A percentile compares a stretch with the other conserved stretches of the same genome.
Conservation (phyloP, 306 rosid species). For the Lathyrus sativus region DNA sequence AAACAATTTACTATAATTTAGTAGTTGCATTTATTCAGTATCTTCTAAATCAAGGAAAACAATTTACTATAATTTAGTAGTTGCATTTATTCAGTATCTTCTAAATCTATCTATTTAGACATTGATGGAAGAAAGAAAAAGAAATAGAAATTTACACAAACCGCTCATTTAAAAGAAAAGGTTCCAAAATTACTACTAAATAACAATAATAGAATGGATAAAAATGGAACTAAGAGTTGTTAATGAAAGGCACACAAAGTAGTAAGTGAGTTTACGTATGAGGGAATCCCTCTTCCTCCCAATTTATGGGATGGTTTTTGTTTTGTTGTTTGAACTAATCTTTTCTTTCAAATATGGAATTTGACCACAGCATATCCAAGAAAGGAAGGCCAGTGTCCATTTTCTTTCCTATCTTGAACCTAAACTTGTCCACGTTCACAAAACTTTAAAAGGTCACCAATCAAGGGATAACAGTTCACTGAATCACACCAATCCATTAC, state of each 20-base stretch:
- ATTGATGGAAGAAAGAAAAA: no score
- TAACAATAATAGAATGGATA: background rate
- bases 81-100: no score
- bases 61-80: no score
- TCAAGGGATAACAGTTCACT: slow-evolving; percentile 42
- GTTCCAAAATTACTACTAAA: no score
- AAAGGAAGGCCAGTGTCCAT: background rate
- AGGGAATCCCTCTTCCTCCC: slow-evolving; percentile 10
- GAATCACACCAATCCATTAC: slow-evolving; percentile 30
- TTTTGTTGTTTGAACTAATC: background rate
- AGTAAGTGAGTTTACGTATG: background rate
- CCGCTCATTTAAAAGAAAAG: no score
- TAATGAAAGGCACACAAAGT: no score
- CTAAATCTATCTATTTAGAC: no score
- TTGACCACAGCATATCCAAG: slow-evolving; percentile 17
- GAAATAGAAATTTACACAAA: no score
- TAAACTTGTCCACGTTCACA: slow-evolving; percentile 57
- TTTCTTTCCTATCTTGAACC: slow-evolving; percentile 25
- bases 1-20: no score
- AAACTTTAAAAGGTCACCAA: slow-evolving; percentile 36
- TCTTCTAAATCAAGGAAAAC: no score
- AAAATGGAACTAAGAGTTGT: background rate
- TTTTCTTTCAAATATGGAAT: slow-evolving; percentile 28
- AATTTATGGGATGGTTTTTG: slow-evolving; percentile 3
- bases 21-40: no score